Base-by-base conservation (phyloP, 2,329 filamentous ascomycete species). In the Penicillium capsulatum region DNA sequence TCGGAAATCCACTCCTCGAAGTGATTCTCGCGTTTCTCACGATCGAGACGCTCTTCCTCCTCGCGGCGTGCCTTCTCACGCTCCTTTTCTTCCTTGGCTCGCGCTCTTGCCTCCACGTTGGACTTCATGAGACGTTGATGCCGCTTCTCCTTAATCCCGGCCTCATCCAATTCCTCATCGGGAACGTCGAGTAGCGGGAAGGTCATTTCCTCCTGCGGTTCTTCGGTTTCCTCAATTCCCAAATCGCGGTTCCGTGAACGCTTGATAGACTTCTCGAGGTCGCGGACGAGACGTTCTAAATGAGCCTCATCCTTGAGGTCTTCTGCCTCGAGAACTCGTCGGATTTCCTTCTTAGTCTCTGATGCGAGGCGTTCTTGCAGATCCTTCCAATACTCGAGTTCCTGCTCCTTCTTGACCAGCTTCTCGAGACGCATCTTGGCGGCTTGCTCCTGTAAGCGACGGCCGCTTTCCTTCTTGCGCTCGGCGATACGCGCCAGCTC, bases 341-440 rank as follows among this genome's bases (percentile, higher is more conserved):
- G 85, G 2, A 81, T 83, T 60, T 97, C 92, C 65, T 97, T 97
- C 69, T 97, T 98, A 31, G 83, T 90, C 52, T 86, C 79, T 16
- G 83, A 80, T 2, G 74, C 76, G 7, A 96, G 72, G 48, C 80
- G 80, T 22, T 72, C 65, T 58, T 94, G 88, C 3, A 98, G 70
- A 43, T 88, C 80, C 60, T 88, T 89, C 72, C 90, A 96, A 65
- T 95, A 96, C 53, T 94, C 90, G 1, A 97, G 71, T 61, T 97
- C 90, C 60, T 94, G 82, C 67, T 98, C 92, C 66, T 98, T 98
- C 59, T 86, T 86, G 62, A 97, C 87, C 32, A 98, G 73, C 57
- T 94, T 94, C 50, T 98, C 92, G 1, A 98, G 71, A 6, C 92
- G 83, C 88, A 96, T 95, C 66, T 95, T 97, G 7, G 91, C 91